Percentiles rank a stretch among this genome's conserved stretches.
Conservation (phyloP, 768 basidiomycete species). For the Infundibulicybe gibba region DNA sequence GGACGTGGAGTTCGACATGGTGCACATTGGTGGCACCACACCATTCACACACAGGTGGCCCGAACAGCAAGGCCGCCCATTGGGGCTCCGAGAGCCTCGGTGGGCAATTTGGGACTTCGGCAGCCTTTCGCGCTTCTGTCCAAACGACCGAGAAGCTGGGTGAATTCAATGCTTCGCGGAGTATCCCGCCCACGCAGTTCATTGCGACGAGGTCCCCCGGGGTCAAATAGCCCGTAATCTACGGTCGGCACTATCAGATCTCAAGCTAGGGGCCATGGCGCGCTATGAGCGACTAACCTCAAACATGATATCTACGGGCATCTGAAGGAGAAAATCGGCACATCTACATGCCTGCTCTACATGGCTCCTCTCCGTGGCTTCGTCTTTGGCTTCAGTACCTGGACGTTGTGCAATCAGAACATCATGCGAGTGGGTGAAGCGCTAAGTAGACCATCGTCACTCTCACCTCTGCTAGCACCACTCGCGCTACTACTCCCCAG, state of each 20-base stretch:
- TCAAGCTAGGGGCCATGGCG: neutral
- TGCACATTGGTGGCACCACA: too few relatives aligned
- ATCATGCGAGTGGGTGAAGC: too few relatives aligned
- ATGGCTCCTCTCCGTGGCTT: too few relatives aligned
- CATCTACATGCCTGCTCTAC: too few relatives aligned
- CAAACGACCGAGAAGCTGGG: constrained; percentile 16
- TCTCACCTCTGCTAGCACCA: too few relatives aligned
- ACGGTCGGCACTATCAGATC: neutral
- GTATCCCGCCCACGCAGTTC: constrained; percentile 13
- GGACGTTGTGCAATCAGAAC: too few relatives aligned
- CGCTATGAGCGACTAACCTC: neutral
- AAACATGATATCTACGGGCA: neutral
- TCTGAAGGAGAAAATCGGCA: neutral
- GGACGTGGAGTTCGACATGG: too few relatives aligned
- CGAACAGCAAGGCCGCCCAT: constrained; percentile 24
- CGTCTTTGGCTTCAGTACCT: too few relatives aligned
- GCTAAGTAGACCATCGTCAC: too few relatives aligned
- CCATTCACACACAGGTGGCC: neutral
- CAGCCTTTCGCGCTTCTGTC: constrained; percentile 13
- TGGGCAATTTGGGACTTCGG: constrained; percentile 15
- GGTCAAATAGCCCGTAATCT: constrained; percentile 20
- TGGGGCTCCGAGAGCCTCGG: constrained; percentile 17
- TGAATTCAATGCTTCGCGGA: constrained; percentile 16
- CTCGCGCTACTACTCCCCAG: too few relatives aligned
- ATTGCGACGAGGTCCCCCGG: constrained; percentile 21